A percentile compares a stretch with the other conserved stretches of the same genome.
Evolutionary conservation across 2,329 filamentous ascomycete species (phyloP).

Genomic region (Endoconidiophora laricicola): DNA sequence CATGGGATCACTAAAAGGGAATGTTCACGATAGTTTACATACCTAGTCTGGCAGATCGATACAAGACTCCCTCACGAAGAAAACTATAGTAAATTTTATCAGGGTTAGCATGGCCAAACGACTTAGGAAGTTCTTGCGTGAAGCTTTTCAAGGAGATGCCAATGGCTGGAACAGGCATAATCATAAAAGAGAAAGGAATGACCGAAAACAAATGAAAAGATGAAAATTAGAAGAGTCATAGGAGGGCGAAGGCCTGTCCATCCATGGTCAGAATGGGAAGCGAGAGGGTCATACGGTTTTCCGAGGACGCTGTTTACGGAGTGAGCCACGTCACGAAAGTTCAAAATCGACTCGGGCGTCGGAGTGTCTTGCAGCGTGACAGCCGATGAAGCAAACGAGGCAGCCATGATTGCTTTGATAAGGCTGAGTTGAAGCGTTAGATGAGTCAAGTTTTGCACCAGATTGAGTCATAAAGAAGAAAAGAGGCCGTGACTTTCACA

Average conservation of each 20-base stretch:
- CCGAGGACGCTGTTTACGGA: constrained; percentile 45
- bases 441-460: not conserved
- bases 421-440: not conserved
- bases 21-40: constrained; percentile 11
- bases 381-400: not conserved
- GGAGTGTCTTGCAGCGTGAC: not conserved
- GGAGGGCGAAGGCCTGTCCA: not conserved
- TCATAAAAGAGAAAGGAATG: not conserved
- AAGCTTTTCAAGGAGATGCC: not conserved
- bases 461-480: not conserved
- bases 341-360: constrained; percentile 32
- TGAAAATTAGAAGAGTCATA: not conserved
- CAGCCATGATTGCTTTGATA: not conserved
- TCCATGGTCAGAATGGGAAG: not conserved
- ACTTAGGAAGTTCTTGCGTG: too few relatives aligned
- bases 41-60: constrained; percentile 49
- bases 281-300: constrained; percentile 30
- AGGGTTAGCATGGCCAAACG: not conserved
- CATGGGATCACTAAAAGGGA: not conserved
- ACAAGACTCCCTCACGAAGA: constrained; percentile 47
- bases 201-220: not conserved
- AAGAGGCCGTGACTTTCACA: not conserved
- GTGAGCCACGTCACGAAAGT: constrained; percentile 61
- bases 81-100: constrained; percentile 18
- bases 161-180: not conserved